These are phyloP conservation scores for Naganishia sp. DNA, from an alignment of 1,284 basidiomycete genomes.

Conservation along the genomic window DNA sequence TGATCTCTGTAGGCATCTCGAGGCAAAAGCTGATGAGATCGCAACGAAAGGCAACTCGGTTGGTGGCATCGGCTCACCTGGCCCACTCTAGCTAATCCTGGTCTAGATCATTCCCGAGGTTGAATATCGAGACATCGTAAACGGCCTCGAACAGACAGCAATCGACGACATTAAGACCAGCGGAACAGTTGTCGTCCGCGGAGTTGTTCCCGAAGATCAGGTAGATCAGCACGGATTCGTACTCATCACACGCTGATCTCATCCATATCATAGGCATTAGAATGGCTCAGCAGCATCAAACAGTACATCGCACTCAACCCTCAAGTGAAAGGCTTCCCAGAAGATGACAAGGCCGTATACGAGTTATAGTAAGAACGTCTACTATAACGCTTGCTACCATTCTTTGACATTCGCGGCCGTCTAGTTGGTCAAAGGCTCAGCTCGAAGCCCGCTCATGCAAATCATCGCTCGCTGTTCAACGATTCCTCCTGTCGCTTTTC, in stretches of 20 bases:
- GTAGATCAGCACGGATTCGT: constrained; percentile 34
- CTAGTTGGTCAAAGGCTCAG: constrained; percentile 62
- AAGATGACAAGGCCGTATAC: constrained; percentile 68
- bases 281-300: constrained; percentile 63
- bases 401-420: constrained; percentile 20
- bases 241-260: too few species aligned
- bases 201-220: constrained; percentile 61
- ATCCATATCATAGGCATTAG: constrained; percentile 55
- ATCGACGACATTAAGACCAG: constrained; percentile 59
- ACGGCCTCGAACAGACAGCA: constrained; percentile 52
- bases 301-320: constrained; percentile 63
- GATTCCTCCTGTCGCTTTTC: constrained; percentile 62
- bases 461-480: constrained; percentile 62
- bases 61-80: constrained; percentile 7
- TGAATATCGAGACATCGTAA: constrained; percentile 58
- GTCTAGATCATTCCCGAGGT: constrained; percentile 63
- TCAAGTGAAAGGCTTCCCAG: constrained; percentile 62
- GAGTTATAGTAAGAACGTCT: constrained; percentile 61
- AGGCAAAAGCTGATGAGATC: constrained; percentile 57
- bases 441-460: constrained; percentile 71
- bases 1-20: constrained; percentile 60
- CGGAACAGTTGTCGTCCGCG: constrained; percentile 65
- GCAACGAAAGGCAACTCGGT: constrained; percentile 53
- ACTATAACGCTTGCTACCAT: neutral
- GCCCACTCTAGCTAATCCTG: neutral